These are phyloP conservation scores for Dioscorea cayenensis DNA, from an alignment of 116 monocot species.

Conservation along the genomic window DNA sequence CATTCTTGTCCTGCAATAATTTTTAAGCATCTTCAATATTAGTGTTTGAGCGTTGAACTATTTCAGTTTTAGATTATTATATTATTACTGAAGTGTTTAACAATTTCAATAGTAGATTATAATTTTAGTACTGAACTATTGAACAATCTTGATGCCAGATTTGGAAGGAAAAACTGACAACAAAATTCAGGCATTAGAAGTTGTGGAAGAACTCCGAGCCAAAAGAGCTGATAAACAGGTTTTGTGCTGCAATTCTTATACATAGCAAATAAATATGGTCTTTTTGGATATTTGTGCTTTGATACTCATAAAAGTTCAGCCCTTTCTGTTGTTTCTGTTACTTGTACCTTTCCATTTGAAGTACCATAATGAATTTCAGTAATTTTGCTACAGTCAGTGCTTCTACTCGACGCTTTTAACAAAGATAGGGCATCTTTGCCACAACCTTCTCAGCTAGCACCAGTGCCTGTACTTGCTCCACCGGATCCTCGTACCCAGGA, in stretches of 20 bases:
- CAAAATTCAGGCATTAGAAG: constrained; percentile 73
- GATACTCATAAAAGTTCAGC: not conserved
- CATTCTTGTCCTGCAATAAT: too few relatives aligned
- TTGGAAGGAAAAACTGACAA: constrained; percentile 80
- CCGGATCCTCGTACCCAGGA: constrained; percentile 48
- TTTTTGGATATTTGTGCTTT: not conserved
- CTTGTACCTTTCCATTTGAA: not conserved
- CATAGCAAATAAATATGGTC: not conserved
- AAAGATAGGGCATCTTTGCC: constrained; percentile 49
- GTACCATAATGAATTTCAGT: not conserved
- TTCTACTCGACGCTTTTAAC: constrained; percentile 51
- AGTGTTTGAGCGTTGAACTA: too few relatives aligned
- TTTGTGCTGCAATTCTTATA: not conserved
- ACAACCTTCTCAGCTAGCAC: constrained; percentile 37
- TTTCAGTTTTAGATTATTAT: not conserved
- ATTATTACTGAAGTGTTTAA: not conserved
- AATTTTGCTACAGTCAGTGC: constrained; percentile 25
- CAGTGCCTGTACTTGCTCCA: constrained; percentile 26
- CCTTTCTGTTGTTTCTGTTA: not conserved
- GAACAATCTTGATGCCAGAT: constrained; percentile 32
- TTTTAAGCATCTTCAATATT: too few relatives aligned
- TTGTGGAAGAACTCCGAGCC: constrained; percentile 70
- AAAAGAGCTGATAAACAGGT: constrained; percentile 94
- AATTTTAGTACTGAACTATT: not conserved
- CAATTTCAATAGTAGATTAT: not conserved